Percentiles rank a stretch among this genome's conserved stretches.
These are phyloP conservation scores for Cryphonectria nitschkei DNA, from an alignment of 2,329 filamentous ascomycete species.

Conservation along the genomic window DNA sequence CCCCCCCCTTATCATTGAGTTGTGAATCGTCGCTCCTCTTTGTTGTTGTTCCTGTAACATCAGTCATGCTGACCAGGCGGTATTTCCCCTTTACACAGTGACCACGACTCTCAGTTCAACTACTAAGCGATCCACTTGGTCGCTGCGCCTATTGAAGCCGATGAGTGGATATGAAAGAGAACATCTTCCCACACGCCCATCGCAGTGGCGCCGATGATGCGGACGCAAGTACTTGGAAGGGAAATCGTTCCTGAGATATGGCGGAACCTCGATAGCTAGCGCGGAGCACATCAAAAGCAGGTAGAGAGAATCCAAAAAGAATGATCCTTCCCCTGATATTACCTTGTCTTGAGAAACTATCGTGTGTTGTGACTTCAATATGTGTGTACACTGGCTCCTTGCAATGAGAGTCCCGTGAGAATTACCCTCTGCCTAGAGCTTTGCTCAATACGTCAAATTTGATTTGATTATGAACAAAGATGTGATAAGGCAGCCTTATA, in stretches of 20 bases:
- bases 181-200: constrained; percentile 4
- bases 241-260: constrained; percentile 27
- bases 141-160: constrained; percentile 1
- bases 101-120: constrained; percentile 24
- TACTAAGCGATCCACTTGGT: constrained; percentile 21
- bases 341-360: neutral
- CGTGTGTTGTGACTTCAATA: neutral
- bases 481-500: neutral
- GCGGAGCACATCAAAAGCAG: constrained; percentile 24
- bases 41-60: neutral
- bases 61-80: neutral
- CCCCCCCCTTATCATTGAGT: no score
- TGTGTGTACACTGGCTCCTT: neutral
- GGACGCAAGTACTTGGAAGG: constrained; percentile 10
- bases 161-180: neutral
- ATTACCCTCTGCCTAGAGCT: neutral
- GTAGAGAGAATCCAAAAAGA: constrained; percentile 20
- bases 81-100: constrained; percentile 2
- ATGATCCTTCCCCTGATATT: constrained; percentile 4
- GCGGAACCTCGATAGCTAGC: constrained; percentile 21
- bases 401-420: neutral
- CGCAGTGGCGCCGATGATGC: constrained; percentile 18
- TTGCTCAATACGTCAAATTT: no score
- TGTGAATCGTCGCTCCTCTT: no score
- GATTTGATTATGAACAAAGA: no score